These are phyloP conservation scores for Xanthoconium separans DNA, from an alignment of 1,284 basidiomycete species.

Conservation along the genomic window DNA sequence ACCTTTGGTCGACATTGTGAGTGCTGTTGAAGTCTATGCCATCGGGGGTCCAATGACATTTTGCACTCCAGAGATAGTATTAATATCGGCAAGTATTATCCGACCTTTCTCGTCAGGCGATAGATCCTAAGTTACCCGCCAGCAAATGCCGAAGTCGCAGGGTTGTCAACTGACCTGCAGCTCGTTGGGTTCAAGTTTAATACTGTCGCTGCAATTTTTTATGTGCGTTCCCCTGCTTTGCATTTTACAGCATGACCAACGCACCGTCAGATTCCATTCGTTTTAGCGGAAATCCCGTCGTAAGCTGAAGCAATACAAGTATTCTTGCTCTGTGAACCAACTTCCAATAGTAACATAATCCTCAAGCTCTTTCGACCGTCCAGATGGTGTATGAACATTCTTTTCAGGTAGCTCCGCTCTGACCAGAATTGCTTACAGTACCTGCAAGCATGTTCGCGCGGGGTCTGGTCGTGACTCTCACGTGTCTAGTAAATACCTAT, in stretches of 20 bases:
- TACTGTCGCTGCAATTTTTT: conserved; percentile 47
- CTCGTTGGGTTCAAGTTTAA: conserved; percentile 46
- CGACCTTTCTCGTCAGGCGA: neutral
- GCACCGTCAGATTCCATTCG: conserved; percentile 39
- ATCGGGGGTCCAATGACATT: neutral
- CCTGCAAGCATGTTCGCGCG: conserved; percentile 50
- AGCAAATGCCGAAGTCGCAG: conserved; percentile 39
- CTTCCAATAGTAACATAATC: conserved; percentile 40
- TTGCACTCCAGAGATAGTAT: conserved; percentile 32
- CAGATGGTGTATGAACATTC: conserved; percentile 40
- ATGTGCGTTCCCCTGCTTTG: conserved; percentile 32
- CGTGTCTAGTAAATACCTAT: conserved; percentile 37
- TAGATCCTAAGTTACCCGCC: neutral
- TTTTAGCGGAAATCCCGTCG: conserved; percentile 51
- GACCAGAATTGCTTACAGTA: conserved; percentile 30
- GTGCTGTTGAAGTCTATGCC: conserved; percentile 14
- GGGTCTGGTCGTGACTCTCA: conserved; percentile 44
- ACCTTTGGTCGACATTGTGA: conserved; percentile 57
- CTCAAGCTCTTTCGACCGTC: conserved; percentile 48
- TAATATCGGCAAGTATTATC: conserved; percentile 31
- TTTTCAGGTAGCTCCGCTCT: neutral
- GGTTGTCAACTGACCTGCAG: conserved; percentile 40
- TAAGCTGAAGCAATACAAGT: conserved; percentile 24
- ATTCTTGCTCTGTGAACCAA: conserved; percentile 1
- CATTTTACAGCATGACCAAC: neutral